Conservation (phyloP, 73 alveolate genomes). For the Paramecium bursaria region DNA sequence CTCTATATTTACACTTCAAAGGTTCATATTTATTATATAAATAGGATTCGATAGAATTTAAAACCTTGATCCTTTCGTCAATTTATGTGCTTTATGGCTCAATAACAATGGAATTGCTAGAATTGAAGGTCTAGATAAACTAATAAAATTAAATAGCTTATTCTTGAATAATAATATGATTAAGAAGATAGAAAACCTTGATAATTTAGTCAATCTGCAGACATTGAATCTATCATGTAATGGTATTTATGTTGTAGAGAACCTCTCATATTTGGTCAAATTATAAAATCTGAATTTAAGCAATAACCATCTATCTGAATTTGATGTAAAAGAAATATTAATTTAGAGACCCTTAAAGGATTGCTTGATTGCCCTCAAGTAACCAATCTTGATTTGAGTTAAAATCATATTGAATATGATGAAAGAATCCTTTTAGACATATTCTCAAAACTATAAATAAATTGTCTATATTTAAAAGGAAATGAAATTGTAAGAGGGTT, state of each 20-base stretch:
- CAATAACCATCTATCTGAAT: conserved; percentile 64
- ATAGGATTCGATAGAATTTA: conserved; percentile 81
- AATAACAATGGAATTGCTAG: conserved; percentile 91
- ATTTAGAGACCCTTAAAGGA: conserved; percentile 79
- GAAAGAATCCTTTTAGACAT: conserved; percentile 74
- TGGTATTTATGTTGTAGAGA: conserved; percentile 86
- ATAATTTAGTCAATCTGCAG: conserved; percentile 74
- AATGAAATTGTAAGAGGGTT: conserved; percentile 89
- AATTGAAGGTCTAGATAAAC: conserved; percentile 87
- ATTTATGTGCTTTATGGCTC: conserved; percentile 85
- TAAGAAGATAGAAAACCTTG: conserved; percentile 79
- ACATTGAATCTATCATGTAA: conserved; percentile 87
- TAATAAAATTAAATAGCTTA: conserved; percentile 77
- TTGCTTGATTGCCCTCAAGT: conserved; percentile 84
- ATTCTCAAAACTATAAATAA: conserved; percentile 83
- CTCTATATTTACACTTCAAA: conserved; percentile 92
- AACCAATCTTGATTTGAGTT: conserved; percentile 88
- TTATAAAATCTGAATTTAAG: conserved; percentile 64
- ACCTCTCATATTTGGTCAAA: conserved; percentile 37
- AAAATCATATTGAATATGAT: conserved; percentile 71
- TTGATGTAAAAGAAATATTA: too few species aligned
- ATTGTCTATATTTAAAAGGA: conserved; percentile 89
- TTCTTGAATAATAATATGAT: conserved; percentile 91
- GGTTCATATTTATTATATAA: conserved; percentile 6
- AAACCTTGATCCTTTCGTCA: conserved; percentile 86